phyloP scores from a whole-genome alignment of 2,329 filamentous ascomycete species.

The Sporothrix curviconia region DNA sequence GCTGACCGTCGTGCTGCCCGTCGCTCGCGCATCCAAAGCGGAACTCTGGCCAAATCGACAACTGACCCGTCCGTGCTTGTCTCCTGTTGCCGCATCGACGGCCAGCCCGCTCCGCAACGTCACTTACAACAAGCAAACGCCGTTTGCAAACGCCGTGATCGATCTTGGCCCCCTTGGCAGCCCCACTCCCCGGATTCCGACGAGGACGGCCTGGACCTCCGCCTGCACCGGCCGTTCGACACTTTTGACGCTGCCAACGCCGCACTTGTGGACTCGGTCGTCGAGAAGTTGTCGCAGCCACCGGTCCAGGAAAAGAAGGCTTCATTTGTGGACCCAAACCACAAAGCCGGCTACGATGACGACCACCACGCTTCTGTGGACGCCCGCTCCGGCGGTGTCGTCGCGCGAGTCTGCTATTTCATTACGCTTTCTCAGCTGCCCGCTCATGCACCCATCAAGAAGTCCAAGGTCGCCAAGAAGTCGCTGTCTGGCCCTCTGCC shows the following conservation, averaged over 20 bases:
- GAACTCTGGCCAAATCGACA: conserved; percentile 23
- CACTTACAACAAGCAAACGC: neutral
- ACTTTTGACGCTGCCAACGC: conserved; percentile 18
- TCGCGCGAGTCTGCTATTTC: conserved; percentile 20
- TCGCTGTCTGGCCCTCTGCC: conserved; percentile 1
- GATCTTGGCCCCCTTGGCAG: conserved; percentile 41
- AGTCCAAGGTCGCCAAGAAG: neutral
- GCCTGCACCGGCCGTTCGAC: conserved; percentile 18
- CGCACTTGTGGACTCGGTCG: neutral
- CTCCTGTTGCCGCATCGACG: conserved; percentile 15
- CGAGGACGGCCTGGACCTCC: conserved; percentile 33
- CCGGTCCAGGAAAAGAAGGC: neutral
- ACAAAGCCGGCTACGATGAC: neutral
- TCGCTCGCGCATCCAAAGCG: conserved; percentile 31
- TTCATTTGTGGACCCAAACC: conserved; percentile 4
- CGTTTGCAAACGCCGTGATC: conserved; percentile 23
- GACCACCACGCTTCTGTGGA: conserved; percentile 25
- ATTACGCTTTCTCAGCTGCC: too few species aligned
- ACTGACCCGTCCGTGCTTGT: conserved; percentile 27
- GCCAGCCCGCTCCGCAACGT: neutral
- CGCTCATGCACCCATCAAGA: neutral
- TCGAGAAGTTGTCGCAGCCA: neutral
- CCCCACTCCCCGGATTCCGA: conserved; percentile 51
- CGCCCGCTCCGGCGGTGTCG: conserved; percentile 22
- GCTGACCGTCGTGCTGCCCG: conserved; percentile 35